Conservation (phyloP, 2,329 filamentous ascomycete genomes). For the Fusarium proliferatum region DNA sequence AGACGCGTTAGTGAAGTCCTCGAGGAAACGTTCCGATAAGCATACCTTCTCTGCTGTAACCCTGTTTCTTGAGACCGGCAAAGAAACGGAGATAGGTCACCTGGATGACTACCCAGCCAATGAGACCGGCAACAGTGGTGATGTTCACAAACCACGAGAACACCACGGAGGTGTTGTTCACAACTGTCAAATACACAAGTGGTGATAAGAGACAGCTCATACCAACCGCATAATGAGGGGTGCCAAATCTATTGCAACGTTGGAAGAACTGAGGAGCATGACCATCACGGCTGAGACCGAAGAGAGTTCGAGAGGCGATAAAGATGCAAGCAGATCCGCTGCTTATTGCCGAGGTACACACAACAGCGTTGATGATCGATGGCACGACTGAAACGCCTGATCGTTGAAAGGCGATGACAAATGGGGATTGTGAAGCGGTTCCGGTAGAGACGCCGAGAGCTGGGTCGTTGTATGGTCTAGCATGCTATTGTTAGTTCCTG, state of each 20-base stretch:
- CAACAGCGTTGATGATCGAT: background rate
- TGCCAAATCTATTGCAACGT: background rate
- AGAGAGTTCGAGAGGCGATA: background rate
- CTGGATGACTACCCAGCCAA: background rate
- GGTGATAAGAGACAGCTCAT: background rate
- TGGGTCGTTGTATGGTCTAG: background rate
- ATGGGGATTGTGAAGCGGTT: background rate
- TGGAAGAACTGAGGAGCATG: background rate
- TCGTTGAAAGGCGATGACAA: background rate
- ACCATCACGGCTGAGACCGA: background rate
- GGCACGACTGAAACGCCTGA: background rate
- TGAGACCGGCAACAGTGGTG: background rate
- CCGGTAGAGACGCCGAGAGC: background rate
- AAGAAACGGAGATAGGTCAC: background rate
- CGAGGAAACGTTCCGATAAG: rapidly evolving
- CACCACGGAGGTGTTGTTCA: background rate
- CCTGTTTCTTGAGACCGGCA: background rate
- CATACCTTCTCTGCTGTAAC: background rate
- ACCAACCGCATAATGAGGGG: background rate
- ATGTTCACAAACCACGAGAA: background rate
- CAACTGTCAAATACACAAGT: background rate
- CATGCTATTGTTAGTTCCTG: rapidly evolving
- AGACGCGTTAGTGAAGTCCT: rapidly evolving
- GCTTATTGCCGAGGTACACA: background rate
- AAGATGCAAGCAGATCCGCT: background rate